Evolutionary conservation across 2,329 filamentous ascomycete species (phyloP), one percentile per base, ranked within the genome.

Genomic region (Blastomyces gilchristii): DNA sequence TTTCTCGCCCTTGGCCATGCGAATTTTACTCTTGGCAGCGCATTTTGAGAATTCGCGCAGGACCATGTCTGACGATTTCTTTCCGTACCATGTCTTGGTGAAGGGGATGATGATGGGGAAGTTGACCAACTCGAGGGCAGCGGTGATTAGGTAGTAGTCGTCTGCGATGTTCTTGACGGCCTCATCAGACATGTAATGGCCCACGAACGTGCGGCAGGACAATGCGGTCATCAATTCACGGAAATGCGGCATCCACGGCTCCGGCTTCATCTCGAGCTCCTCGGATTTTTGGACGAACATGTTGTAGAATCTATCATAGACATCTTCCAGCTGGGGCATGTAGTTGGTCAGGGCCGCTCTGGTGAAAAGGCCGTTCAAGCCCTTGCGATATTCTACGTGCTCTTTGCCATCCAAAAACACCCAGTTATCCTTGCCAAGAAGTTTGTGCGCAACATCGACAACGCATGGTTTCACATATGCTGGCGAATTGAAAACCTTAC

Each of bases 321-420:
- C 89, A 71, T 91, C 89, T 77, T 97, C 90, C 79, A 97, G 90
- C 58, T 90, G 89, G 52, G 93, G 94, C 58, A 99, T 85, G 76
- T 97, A 99, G 70, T 81, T 82, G 69, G 91, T 87, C 71, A 99
- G 85, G 25, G 93, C 91, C 74, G 89, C 86, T 73, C 91, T 90
- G 54, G 93, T 97, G 81, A 99, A 99, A 37, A 97, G 84, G 64
- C 87, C 88, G 76, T 97, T 97, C 68, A 99, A 82, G 61, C 94
- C 94, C 81, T 97, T 97, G 75, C 94, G 92, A 79, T 94, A 99
- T 72, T 97, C 94, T 69, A 96, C 90, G 71, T 99, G 94, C 49
- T 87, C 86, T 79, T 92, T 95, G 72, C 94, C 94, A 73, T 97
- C 93, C 68, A 99, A 81, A 79, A 97, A 97, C 22, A 97, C 94